phyloP scores from a whole-genome alignment of 345 rosid species.

The Kandelia obovata region DNA sequence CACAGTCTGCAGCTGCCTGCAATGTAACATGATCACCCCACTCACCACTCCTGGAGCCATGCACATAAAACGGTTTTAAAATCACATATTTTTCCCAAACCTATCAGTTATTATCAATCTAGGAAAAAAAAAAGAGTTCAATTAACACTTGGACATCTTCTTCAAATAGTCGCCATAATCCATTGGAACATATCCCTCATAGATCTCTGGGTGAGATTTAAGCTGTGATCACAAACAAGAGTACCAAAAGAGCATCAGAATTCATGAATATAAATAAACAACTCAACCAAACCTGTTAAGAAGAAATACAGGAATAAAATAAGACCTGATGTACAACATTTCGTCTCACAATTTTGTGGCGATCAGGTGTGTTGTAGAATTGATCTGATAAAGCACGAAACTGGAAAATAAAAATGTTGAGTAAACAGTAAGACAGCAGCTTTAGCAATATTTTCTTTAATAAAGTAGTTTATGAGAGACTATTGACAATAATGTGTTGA shows the following conservation, averaged over 20 bases:
- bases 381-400: conserved; percentile 81
- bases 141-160: conserved; percentile 61
- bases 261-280: not conserved
- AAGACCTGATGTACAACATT: conserved; percentile 61
- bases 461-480: not conserved
- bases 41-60: conserved; percentile 57
- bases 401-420: conserved; percentile 32
- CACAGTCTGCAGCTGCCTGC: conserved; percentile 79
- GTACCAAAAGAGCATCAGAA: conserved; percentile 11
- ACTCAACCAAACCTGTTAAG: not conserved
- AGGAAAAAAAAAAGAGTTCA: conserved; percentile 11
- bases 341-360: conserved; percentile 55
- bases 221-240: conserved; percentile 43
- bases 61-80: conserved; percentile 13
- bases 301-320: conserved; percentile 16
- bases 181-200: conserved; percentile 83
- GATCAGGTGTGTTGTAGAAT: conserved; percentile 52
- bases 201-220: conserved; percentile 53
- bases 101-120: not conserved
- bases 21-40: conserved; percentile 75
- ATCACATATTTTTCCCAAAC: conserved; percentile 11
- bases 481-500: no score
- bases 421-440: not conserved
- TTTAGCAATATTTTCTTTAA: not conserved
- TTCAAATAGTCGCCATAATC: conserved; percentile 63